Conservation (phyloP, 2,329 filamentous ascomycete genomes). For the Fusarium sp. region DNA sequence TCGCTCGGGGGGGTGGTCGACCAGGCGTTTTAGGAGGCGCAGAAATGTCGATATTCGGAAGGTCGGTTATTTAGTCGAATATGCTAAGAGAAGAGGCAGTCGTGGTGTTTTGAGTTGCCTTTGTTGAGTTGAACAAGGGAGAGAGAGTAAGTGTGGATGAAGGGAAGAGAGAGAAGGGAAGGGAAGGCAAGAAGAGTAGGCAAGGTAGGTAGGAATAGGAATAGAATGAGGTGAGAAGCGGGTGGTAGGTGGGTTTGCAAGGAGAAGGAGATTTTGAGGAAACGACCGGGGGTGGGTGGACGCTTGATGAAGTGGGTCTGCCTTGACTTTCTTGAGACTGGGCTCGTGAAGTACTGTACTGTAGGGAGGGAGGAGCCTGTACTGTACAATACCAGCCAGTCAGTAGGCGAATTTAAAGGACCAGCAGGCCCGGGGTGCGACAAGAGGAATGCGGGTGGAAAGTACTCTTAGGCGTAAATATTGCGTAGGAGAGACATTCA, state of each 20-base stretch:
- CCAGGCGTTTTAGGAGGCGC: constrained; percentile 25
- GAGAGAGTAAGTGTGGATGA: constrained; percentile 32
- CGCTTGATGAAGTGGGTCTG: neutral
- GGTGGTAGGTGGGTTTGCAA: constrained; percentile 12
- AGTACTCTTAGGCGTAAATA: neutral
- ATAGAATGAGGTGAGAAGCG: constrained; percentile 41
- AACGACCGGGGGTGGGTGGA: constrained; percentile 35
- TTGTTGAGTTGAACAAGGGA: constrained; percentile 3
- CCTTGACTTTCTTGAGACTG: neutral
- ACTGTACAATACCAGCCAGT: neutral
- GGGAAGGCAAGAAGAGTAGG: constrained; percentile 22
- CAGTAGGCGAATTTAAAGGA: neutral
- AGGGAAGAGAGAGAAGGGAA: constrained; percentile 18
- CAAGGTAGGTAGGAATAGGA: constrained; percentile 2
- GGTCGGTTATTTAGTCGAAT: neutral
- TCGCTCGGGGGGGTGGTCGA: constrained; percentile 27
- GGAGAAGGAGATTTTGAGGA: constrained; percentile 44
- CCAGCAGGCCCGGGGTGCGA: constrained; percentile 19
- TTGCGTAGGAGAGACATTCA: constrained; percentile 2
- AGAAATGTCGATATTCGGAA: constrained; percentile 10
- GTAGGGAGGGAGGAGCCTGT: too few species aligned
- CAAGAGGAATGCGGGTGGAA: constrained; percentile 7
- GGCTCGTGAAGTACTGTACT: too few species aligned
- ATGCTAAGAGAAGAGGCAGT: neutral
- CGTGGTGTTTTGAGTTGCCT: constrained; percentile 4